phyloP scores from a whole-genome alignment of 805 yeast species.

The Barnettozyma vustinii region DNA sequence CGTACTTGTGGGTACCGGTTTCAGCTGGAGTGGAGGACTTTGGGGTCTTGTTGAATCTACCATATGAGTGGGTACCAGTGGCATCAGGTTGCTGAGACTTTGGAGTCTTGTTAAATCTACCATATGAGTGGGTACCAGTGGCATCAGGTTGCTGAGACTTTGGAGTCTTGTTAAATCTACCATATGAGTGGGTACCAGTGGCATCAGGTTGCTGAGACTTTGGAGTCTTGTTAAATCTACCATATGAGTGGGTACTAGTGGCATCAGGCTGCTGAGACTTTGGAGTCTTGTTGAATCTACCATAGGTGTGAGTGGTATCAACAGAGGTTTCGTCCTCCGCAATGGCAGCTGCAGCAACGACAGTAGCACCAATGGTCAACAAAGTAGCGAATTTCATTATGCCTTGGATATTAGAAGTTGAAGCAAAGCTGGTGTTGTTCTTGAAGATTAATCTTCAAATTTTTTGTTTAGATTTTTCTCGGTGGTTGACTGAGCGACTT shows the following conservation, averaged over 20 bases:
- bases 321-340: conserved; percentile 19
- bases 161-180: conserved; percentile 45
- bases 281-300: conserved; percentile 47
- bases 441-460: background rate
- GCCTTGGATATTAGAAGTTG: background rate
- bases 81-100: conserved; percentile 30
- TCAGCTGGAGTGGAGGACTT: conserved; percentile 27
- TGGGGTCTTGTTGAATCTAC: conserved; percentile 46
- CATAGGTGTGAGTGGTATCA: conserved; percentile 45
- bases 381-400: conserved; percentile 22
- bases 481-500: background rate
- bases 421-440: background rate
- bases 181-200: conserved; percentile 46
- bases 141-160: conserved; percentile 27
- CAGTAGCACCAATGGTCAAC: conserved; percentile 17
- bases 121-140: conserved; percentile 52
- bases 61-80: conserved; percentile 51
- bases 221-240: conserved; percentile 45
- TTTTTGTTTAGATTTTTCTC: background rate
- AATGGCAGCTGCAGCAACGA: conserved; percentile 20
- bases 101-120: conserved; percentile 45
- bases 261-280: conserved; percentile 29
- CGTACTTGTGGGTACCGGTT: conserved; percentile 46
- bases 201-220: conserved; percentile 29
- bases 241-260: conserved; percentile 47